Conservation (phyloP, 352 stramenopile species). For the Globisporangium solare region DNA sequence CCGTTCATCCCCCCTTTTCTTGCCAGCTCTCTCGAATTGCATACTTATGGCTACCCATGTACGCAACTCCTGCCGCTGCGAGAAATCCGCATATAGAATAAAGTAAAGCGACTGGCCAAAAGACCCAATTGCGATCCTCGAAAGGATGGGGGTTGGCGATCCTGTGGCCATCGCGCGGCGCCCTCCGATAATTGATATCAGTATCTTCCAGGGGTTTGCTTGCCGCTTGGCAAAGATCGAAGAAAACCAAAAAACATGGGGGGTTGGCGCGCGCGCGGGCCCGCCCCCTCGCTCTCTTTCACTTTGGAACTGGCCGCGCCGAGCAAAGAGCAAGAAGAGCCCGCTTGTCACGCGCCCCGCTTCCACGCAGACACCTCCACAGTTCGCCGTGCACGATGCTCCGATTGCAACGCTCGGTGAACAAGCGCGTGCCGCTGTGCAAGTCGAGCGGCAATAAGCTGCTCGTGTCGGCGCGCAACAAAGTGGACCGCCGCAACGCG, state of each 20-base stretch:
- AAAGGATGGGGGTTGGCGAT: too few relatives aligned
- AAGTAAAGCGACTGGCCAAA: neutral
- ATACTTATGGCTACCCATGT: too few relatives aligned
- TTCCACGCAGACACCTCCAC: conserved; percentile 1
- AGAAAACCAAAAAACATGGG: neutral
- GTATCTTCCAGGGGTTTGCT: neutral
- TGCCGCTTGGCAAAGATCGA: conserved; percentile 2
- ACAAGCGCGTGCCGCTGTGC: conserved; percentile 60
- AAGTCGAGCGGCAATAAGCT: conserved; percentile 62
- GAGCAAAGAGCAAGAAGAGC: conserved; percentile 15
- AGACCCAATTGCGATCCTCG: too few relatives aligned
- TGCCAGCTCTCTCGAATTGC: neutral
- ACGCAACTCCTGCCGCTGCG: too few relatives aligned
- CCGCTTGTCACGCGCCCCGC: neutral
- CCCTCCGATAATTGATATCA: neutral
- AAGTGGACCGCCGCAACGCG: conserved; percentile 73
- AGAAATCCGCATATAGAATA: neutral
- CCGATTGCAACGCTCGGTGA: conserved; percentile 58
- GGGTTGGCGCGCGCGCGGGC: too few relatives aligned
- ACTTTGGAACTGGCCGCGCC: conserved; percentile 47
- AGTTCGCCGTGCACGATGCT: conserved; percentile 35
- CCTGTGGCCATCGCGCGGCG: too few relatives aligned
- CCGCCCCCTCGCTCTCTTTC: conserved; percentile 3
- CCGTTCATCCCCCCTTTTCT: conserved; percentile 1
- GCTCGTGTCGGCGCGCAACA: conserved; percentile 48